These are phyloP conservation scores for Schwanniomyces polymorphus DNA, from an alignment of 805 yeast genomes.

Conservation along the genomic window DNA sequence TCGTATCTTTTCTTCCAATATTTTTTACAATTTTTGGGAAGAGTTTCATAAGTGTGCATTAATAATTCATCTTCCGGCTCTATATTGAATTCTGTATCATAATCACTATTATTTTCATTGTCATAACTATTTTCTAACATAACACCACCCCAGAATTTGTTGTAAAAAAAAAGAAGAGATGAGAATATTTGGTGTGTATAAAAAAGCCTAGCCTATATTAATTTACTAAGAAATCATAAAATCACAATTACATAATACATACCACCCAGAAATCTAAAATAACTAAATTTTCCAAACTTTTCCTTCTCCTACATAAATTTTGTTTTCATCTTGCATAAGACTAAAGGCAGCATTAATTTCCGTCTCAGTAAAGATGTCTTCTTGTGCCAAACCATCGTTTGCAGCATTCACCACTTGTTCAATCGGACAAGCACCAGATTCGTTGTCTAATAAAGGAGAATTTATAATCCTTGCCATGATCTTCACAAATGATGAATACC, in stretches of 20 bases:
- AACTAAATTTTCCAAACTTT: constrained; percentile 37
- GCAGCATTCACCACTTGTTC: constrained; percentile 31
- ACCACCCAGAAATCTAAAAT: neutral
- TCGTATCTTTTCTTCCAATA: constrained; percentile 64
- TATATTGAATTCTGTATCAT: neutral
- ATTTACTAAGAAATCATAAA: too few species aligned
- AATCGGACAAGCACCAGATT: constrained; percentile 28
- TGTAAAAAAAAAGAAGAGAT: neutral
- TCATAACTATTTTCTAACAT: neutral
- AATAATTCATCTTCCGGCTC: constrained; percentile 25
- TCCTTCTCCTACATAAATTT: constrained; percentile 38
- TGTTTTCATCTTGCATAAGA: constrained; percentile 35
- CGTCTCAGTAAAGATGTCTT: constrained; percentile 29
- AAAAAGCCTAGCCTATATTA: too few species aligned
- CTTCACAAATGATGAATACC: constrained; percentile 29
- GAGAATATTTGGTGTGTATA: neutral
- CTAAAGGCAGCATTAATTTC: constrained; percentile 33
- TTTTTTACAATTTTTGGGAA: constrained; percentile 44
- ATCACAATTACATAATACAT: neutral
- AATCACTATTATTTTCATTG: neutral
- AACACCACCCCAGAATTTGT: neutral
- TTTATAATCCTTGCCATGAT: constrained; percentile 31
- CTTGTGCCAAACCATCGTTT: constrained; percentile 38
- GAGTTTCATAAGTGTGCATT: constrained; percentile 37
- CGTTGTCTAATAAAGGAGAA: constrained; percentile 33